Evolutionary conservation across 441 rosid genomes (phyloP).

Genomic region (Codiaeum variegatum): DNA sequence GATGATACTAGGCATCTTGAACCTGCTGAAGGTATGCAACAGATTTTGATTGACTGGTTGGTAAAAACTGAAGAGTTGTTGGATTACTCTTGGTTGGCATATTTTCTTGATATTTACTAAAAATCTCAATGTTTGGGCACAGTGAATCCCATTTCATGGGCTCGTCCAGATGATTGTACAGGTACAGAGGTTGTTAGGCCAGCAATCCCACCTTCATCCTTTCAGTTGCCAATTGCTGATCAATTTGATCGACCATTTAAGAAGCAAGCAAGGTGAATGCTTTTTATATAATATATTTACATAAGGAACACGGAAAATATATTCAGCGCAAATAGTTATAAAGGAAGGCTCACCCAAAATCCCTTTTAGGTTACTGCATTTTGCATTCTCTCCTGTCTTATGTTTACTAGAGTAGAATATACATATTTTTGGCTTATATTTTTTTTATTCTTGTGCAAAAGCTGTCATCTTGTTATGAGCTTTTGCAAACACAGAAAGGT

Average conservation of each 20-base stretch:
- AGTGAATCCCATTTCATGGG: constrained; percentile 59
- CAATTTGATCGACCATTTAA: constrained; percentile 26
- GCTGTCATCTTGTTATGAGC: not conserved
- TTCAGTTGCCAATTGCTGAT: constrained; percentile 23
- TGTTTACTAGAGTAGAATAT: no score
- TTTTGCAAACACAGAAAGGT: not conserved
- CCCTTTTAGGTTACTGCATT: constrained; percentile 4
- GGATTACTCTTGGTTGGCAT: not conserved
- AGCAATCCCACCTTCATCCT: constrained; percentile 26
- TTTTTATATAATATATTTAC: constrained; percentile 20
- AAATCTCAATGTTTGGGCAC: constrained; percentile 22
- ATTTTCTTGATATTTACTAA: not conserved
- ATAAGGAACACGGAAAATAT: constrained; percentile 10
- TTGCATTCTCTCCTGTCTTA: not conserved
- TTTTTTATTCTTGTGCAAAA: not conserved
- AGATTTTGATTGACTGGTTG: constrained; percentile 9
- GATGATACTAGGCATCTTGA: constrained; percentile 35
- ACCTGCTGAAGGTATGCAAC: constrained; percentile 47
- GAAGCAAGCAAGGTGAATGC: constrained; percentile 28
- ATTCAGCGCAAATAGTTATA: constrained; percentile 17
- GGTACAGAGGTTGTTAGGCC: constrained; percentile 43
- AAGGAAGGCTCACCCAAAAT: constrained; percentile 13
- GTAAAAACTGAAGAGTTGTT: not conserved
- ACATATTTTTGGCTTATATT: not conserved
- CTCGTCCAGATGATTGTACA: constrained; percentile 36